These are phyloP conservation scores for Iris macrosiphon DNA, from an alignment of 106 monocot genomes.

Conservation along the genomic window DNA sequence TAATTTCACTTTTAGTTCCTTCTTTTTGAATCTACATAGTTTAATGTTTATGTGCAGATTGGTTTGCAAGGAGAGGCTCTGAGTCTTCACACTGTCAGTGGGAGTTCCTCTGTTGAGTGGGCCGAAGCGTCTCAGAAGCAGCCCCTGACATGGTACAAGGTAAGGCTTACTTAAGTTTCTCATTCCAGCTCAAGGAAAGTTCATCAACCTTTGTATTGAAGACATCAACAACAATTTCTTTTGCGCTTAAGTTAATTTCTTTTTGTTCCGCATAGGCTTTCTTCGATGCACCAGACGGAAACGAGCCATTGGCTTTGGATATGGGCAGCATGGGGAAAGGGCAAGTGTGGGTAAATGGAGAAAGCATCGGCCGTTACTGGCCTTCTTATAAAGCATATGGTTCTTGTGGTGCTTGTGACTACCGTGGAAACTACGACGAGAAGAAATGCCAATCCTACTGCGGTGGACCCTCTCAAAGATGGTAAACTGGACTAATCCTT, in stretches of 20 bases:
- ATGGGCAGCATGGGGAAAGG: constrained; percentile 63
- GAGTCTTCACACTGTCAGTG: constrained; percentile 36
- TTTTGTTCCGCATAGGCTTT: constrained; percentile 17
- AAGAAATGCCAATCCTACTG: constrained; percentile 46
- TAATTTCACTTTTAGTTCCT: background rate
- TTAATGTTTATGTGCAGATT: constrained; percentile 20
- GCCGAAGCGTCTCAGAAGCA: constrained; percentile 24
- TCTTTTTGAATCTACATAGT: background rate
- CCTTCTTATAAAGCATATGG: constrained; percentile 45
- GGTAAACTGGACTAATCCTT: constrained; percentile 14
- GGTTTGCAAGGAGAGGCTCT: constrained; percentile 51
- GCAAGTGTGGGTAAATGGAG: constrained; percentile 56
- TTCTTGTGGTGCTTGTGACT: constrained; percentile 31
- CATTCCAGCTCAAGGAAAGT: too few relatives aligned
- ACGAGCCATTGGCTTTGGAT: constrained; percentile 50
- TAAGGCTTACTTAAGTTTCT: constrained; percentile 1
- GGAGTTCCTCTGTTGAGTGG: constrained; percentile 52
- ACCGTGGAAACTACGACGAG: constrained; percentile 41
- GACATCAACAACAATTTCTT: too few relatives aligned
- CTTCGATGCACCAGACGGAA: constrained; percentile 46
- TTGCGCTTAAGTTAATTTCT: background rate
- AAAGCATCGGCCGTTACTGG: constrained; percentile 53
- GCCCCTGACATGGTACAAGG: constrained; percentile 65
- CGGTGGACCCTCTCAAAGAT: constrained; percentile 54
- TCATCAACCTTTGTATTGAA: too few relatives aligned